Evolutionary conservation across 2,329 filamentous ascomycete genomes (phyloP).

Genomic region (Xylariaceae sp.): DNA sequence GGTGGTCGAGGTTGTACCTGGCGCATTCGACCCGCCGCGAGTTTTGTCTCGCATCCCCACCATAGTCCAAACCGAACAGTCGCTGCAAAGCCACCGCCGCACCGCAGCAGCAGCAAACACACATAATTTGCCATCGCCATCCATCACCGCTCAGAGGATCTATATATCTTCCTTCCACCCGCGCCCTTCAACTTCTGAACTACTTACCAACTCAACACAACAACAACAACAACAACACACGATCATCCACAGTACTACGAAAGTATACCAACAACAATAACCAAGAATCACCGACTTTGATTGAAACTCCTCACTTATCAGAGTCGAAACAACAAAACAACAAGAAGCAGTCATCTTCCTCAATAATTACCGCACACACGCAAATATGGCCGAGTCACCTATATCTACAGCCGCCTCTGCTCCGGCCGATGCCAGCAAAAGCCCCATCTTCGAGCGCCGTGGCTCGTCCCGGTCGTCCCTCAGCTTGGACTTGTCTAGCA

Average conservation of each 20-base stretch:
- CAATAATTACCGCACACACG: not conserved
- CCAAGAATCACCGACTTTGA: not conserved
- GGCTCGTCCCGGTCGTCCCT: constrained; percentile 49
- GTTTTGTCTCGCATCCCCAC: not conserved
- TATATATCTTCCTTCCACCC: not conserved
- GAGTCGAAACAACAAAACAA: not conserved
- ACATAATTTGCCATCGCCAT: not conserved
- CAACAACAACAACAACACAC: not conserved
- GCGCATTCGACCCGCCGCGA: not conserved
- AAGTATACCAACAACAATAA: not conserved
- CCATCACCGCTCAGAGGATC: not conserved
- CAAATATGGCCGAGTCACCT: constrained; percentile 26
- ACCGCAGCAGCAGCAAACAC: not conserved
- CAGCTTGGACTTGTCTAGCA: constrained; percentile 66
- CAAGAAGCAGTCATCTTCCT: not conserved
- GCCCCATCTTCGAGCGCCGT: constrained; percentile 32
- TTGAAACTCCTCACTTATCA: not conserved
- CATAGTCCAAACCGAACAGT: not conserved
- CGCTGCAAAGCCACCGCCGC: not conserved
- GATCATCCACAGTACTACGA: not conserved
- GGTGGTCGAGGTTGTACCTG: not conserved
- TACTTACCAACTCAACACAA: not conserved
- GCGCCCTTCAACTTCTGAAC: not conserved
- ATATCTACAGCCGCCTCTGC: constrained; percentile 27
- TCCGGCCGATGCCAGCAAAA: constrained; percentile 30